phyloP scores from a whole-genome alignment of 169 alveolate genomes.

The Cryptosporidium muris region DNA sequence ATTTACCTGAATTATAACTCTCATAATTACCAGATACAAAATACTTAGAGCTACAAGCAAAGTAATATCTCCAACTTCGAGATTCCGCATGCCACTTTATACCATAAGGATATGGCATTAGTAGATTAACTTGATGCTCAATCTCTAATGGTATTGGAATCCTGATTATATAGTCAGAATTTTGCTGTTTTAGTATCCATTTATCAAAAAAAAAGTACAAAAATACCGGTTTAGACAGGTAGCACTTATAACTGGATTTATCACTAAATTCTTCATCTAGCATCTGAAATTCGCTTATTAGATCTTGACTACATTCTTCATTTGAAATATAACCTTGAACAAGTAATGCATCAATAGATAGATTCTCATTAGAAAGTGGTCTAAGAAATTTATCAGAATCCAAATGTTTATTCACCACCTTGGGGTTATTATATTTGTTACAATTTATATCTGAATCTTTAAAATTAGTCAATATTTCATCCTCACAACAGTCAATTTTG shows the following conservation, averaged over 20 bases:
- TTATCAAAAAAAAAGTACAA: constrained; percentile 54
- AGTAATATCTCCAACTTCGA: constrained; percentile 42
- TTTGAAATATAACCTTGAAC: constrained; percentile 49
- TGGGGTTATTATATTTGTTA: too few relatives aligned
- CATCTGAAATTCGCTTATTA: constrained; percentile 55
- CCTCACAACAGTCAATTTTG: constrained; percentile 19
- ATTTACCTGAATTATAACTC: too few relatives aligned
- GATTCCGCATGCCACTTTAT: constrained; percentile 34
- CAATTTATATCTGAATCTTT: background rate
- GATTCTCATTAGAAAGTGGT: background rate
- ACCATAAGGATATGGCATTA: constrained; percentile 64
- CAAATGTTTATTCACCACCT: too few relatives aligned
- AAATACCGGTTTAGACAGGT: constrained; percentile 44
- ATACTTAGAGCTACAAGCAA: background rate
- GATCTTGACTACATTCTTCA: constrained; percentile 2
- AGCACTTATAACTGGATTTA: constrained; percentile 2
- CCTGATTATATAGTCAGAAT: constrained; percentile 39
- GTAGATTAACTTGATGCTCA: constrained; percentile 52
- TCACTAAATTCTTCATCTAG: constrained; percentile 15
- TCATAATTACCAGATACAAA: too few relatives aligned
- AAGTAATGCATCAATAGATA: constrained; percentile 41
- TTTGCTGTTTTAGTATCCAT: constrained; percentile 50
- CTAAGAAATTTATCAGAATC: too few relatives aligned
- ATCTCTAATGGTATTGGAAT: constrained; percentile 50
- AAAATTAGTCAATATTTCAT: background rate